Conservation (phyloP, 805 yeast species). For the Kregervanrija delftensis region DNA sequence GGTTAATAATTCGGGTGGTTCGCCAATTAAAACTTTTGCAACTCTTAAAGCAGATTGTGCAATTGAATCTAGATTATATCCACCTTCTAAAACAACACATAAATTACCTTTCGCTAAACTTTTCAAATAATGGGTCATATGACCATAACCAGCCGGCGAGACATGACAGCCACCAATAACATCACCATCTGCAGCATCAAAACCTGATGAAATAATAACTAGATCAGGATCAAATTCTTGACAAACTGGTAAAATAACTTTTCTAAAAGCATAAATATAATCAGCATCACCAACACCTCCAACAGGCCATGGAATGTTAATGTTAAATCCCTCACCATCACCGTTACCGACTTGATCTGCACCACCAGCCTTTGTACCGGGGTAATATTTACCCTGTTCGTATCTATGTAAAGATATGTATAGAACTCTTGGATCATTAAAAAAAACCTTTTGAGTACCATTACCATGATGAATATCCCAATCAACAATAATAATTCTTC, state of each 20-base stretch:
- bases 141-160: conserved; percentile 92
- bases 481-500: conserved; percentile 77
- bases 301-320: conserved; percentile 90
- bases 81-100: conserved; percentile 92
- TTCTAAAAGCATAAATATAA: conserved; percentile 83
- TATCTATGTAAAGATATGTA: conserved; percentile 90
- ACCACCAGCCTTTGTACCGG: conserved; percentile 85
- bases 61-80: conserved; percentile 87
- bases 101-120: conserved; percentile 82
- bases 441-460: conserved; percentile 93
- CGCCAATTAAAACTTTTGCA: conserved; percentile 85
- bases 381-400: conserved; percentile 88
- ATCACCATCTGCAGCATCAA: conserved; percentile 98
- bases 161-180: conserved; percentile 95
- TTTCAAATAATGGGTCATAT: conserved; percentile 89
- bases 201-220: conserved; percentile 89
- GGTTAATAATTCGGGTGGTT: conserved; percentile 80
- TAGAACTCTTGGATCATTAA: conserved; percentile 81
- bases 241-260: conserved; percentile 81
- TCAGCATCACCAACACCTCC: conserved; percentile 95
- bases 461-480: conserved; percentile 99
- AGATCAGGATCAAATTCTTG: conserved; percentile 88
- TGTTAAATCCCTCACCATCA: conserved; percentile 76
- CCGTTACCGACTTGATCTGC: conserved; percentile 80
- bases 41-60: conserved; percentile 88